Conservation (phyloP, 148 eudicot species). For the Chenopodium album region DNA sequence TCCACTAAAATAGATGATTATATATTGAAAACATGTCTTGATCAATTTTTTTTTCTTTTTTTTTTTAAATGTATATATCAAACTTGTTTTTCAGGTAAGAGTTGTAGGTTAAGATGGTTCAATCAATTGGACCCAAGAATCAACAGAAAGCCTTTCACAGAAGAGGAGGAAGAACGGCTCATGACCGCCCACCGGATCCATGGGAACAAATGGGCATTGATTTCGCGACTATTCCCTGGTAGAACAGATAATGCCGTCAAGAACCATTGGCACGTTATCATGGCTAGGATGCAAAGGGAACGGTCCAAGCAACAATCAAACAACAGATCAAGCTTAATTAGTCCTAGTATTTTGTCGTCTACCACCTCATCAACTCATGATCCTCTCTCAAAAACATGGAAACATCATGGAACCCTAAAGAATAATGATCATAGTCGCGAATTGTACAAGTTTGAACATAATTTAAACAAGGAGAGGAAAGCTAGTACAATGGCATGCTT, state of each 20-base stretch:
- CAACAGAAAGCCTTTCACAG: slow-evolving; percentile 79
- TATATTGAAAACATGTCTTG: slow-evolving; percentile 1
- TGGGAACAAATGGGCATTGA: slow-evolving; percentile 92
- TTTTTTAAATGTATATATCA: not conserved
- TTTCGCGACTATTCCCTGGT: slow-evolving; percentile 82
- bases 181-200: slow-evolving; percentile 80
- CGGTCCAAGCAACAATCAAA: slow-evolving; percentile 43
- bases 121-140: slow-evolving; percentile 93
- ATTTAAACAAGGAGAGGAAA: slow-evolving; percentile 1
- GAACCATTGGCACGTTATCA: slow-evolving; percentile 94
- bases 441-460: slow-evolving; percentile 9
- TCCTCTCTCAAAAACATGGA: slow-evolving; percentile 5
- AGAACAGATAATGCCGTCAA: slow-evolving; percentile 89
- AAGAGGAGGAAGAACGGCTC: slow-evolving; percentile 76
- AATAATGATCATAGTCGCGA: not conserved
- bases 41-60: not conserved
- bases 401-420: slow-evolving; percentile 18
- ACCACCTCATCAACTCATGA: slow-evolving; percentile 18
- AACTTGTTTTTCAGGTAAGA: slow-evolving; percentile 55
- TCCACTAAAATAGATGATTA: not conserved
- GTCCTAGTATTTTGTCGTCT: slow-evolving; percentile 15
- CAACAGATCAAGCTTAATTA: slow-evolving; percentile 7
- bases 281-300: slow-evolving; percentile 84
- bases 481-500: slow-evolving; percentile 15
- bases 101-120: slow-evolving; percentile 94